Base-by-base conservation (phyloP, 345 rosid genomes). In the Carallia pectinifolia region DNA sequence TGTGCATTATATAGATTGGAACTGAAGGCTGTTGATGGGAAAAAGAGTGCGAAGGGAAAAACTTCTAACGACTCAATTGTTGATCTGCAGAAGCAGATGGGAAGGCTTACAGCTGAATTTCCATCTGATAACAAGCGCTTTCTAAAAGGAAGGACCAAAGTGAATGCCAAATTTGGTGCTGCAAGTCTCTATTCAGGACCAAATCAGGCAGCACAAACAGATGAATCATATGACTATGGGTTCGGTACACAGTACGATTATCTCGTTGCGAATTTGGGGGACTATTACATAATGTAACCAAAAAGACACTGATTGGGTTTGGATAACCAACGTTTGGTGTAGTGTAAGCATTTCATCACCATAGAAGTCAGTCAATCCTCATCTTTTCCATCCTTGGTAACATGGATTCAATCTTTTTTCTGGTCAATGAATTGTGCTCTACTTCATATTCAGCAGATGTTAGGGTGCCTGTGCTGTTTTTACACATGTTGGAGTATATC, bases 41-140 rank as follows among this genome's bases (percentile, higher is more conserved):
- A 92, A 84, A 92, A 89, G 88, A 87, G 74, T 64, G 79, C 92
- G 4, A 96, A 90, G 73, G 91, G 92, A 4, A 96, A 87, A 77
- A 31, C 83, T 36, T 58, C 85, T 18, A 89, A 79, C 10, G 99
- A 96, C 61, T 85, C 98, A 0, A 92, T 95, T 62, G 90, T 88
- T 71, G 92, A 95, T 77, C 83, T 90, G 71, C 99, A 92, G 85
- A 95, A 89, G 76, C 97, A 92, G 84, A 95, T 92, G 98, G 93
- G 94, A 74, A 88, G 90, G 77, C 94, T 95, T 53, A 79, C 90
- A 1, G 94, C 97, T 5, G 98, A 92, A 80, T 92, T 92, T 65
- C 96, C 97, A 17, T 65, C 87, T 0, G 94, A 92, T 12, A 89
- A 82, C 82, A 92, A 92, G 75, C 97, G 93, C 59, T 68, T 81